These are phyloP conservation scores for Solanum hybrid DNA, from an alignment of 305 asterid genomes.

Conservation along the genomic window DNA sequence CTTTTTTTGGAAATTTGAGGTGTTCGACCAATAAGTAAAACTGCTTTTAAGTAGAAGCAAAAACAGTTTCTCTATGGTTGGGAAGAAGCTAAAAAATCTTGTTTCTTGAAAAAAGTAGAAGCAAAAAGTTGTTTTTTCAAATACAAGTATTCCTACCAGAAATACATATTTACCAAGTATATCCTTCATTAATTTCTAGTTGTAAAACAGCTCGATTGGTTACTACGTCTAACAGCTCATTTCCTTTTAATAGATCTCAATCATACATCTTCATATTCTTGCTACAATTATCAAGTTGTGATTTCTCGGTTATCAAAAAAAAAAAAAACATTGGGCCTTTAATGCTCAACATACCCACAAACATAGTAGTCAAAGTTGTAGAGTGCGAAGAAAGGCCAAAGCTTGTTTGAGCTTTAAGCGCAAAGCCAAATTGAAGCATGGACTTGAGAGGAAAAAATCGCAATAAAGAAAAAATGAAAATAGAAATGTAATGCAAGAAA, in stretches of 20 bases:
- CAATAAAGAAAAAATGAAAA: background rate
- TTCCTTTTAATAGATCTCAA: background rate
- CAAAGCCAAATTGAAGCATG: background rate
- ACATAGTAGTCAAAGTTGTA: background rate
- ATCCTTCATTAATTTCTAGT: background rate
- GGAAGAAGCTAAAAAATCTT: background rate
- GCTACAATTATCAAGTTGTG: background rate
- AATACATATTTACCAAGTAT: background rate
- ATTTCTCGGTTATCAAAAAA: no score
- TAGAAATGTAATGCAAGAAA: background rate
- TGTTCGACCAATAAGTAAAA: background rate
- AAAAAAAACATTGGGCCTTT: background rate
- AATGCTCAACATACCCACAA: background rate
- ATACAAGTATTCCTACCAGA: background rate
- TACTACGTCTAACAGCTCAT: background rate
- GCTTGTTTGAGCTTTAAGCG: background rate
- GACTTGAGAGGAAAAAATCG: background rate
- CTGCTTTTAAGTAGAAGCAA: background rate
- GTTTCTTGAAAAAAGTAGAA: background rate
- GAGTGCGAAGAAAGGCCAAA: background rate
- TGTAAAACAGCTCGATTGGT: background rate
- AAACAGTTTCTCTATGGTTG: background rate
- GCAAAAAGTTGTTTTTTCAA: background rate
- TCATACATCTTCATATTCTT: background rate
- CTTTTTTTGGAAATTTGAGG: background rate